These are phyloP conservation scores for Penicillium lividum DNA, from an alignment of 495 filamentous ascomycete species.

Conservation along the genomic window DNA sequence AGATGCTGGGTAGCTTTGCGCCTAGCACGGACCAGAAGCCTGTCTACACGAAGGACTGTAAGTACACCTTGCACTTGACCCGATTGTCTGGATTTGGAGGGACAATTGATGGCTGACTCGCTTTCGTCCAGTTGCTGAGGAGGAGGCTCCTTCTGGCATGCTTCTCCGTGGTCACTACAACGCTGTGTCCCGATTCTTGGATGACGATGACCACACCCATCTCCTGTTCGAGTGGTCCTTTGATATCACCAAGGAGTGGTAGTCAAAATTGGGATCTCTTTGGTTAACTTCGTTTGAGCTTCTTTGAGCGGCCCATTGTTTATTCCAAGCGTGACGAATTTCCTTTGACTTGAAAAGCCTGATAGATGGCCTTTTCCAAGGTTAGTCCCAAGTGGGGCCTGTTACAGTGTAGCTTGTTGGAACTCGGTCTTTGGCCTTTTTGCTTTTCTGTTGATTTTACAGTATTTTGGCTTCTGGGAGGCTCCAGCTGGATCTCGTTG, in stretches of 20 bases:
- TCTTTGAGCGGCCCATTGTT: slow-evolving; percentile 34
- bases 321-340: slow-evolving; percentile 35
- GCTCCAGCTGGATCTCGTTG: slow-evolving; percentile 5
- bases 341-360: slow-evolving; percentile 32
- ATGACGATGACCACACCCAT: slow-evolving; percentile 86
- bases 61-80: slow-evolving; percentile 35
- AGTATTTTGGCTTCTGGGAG: slow-evolving; percentile 4
- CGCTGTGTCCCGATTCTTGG: slow-evolving; percentile 81
- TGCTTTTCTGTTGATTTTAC: slow-evolving; percentile 21
- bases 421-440: slow-evolving; percentile 7
- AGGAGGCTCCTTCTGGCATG: slow-evolving; percentile 90
- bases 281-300: slow-evolving; percentile 22
- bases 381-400: slow-evolving; percentile 13
- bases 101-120: neutral
- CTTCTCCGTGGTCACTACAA: slow-evolving; percentile 83
- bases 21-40: slow-evolving; percentile 85
- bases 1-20: slow-evolving; percentile 96
- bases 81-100: too few species aligned
- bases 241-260: slow-evolving; percentile 93
- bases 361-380: slow-evolving; percentile 13
- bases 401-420: slow-evolving; percentile 21
- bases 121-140: slow-evolving; percentile 66
- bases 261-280: slow-evolving; percentile 15
- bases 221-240: slow-evolving; percentile 92
- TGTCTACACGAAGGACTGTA: slow-evolving; percentile 87